Percentiles rank a stretch among this genome's conserved stretches.
These are phyloP conservation scores for Chloromonas sp. DNA, from an alignment of 163 green algal genomes.

Conservation along the genomic window DNA sequence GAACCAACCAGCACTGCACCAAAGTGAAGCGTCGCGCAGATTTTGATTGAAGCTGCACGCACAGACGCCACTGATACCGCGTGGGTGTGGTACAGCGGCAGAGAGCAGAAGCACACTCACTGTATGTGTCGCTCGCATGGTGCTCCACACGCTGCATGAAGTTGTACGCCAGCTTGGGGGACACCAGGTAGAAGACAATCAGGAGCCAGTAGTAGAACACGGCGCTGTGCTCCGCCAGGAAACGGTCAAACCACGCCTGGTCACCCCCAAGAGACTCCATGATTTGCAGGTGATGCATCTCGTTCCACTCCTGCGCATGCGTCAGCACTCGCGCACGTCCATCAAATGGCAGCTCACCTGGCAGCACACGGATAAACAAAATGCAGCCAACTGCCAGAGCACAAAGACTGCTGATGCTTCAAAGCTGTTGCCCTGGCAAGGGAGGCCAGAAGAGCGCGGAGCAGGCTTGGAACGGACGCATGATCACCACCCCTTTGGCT, in stretches of 20 bases:
- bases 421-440: neutral
- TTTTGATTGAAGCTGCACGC: no score
- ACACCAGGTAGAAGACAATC: slow-evolving; percentile 75
- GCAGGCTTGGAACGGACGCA: no score
- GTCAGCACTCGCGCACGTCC: slow-evolving; percentile 87
- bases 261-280: slow-evolving; percentile 91
- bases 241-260: slow-evolving; percentile 85
- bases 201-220: slow-evolving; percentile 34
- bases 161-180: slow-evolving; percentile 79
- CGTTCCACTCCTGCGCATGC: slow-evolving; percentile 77
- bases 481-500: neutral
- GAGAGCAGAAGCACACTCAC: slow-evolving; percentile 5
- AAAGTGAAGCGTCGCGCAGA: no score
- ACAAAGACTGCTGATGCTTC: neutral
- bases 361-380: neutral
- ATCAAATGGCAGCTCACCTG: slow-evolving; percentile 25
- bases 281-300: slow-evolving; percentile 78
- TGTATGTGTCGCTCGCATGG: slow-evolving; percentile 79
- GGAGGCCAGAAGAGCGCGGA: no score
- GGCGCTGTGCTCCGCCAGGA: slow-evolving; percentile 63
- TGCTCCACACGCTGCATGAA: slow-evolving; percentile 85
- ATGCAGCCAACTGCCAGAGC: no score
- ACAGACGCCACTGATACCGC: no score
- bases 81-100: no score
- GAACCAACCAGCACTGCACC: no score